A percentile compares a stretch with the other conserved stretches of the same genome.
phyloP scores from a whole-genome alignment of 2,329 filamentous ascomycete genomes.

The Ophiostoma triangulosporum region DNA sequence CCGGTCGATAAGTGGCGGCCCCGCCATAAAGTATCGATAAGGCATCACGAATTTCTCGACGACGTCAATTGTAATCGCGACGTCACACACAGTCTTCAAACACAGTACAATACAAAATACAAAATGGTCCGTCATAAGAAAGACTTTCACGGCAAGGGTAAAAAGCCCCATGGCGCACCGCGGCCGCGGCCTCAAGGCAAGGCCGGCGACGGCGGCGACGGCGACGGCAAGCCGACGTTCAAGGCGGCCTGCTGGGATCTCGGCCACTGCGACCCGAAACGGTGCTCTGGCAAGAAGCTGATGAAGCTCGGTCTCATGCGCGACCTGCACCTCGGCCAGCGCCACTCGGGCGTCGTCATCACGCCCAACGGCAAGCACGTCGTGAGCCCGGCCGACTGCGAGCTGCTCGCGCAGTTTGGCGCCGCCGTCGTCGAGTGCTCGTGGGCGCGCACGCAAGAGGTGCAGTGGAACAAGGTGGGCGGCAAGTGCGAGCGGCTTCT shows the following conservation, averaged over 20 bases:
- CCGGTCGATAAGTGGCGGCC: neutral
- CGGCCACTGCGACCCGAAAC: slow-evolving; percentile 91
- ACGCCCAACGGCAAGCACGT: slow-evolving; percentile 85
- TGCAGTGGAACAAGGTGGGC: slow-evolving; percentile 83
- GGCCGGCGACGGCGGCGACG: slow-evolving; percentile 18
- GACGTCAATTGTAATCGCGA: neutral
- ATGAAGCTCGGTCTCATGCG: slow-evolving; percentile 91
- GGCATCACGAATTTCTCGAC: neutral
- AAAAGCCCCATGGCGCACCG: slow-evolving; percentile 50
- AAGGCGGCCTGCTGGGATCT: slow-evolving; percentile 97
- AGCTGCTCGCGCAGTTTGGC: slow-evolving; percentile 73
- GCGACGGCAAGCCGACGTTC: slow-evolving; percentile 39
- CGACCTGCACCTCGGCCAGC: slow-evolving; percentile 80
- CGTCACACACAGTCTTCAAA: neutral
- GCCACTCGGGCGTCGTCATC: slow-evolving; percentile 82
- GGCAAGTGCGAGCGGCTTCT: slow-evolving; percentile 84
- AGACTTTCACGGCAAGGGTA: slow-evolving; percentile 61
- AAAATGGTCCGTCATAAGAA: slow-evolving; percentile 94
- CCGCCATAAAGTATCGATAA: neutral
- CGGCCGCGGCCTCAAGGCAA: slow-evolving; percentile 28
- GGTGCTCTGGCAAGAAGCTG: slow-evolving; percentile 88
- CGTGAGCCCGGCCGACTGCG: slow-evolving; percentile 68
- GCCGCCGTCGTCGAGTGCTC: slow-evolving; percentile 95
- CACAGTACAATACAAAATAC: neutral
- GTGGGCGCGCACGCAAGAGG: slow-evolving; percentile 84